Base-by-base conservation (phyloP, 176 grass and related monocot species). In the Phragmites australis region DNA sequence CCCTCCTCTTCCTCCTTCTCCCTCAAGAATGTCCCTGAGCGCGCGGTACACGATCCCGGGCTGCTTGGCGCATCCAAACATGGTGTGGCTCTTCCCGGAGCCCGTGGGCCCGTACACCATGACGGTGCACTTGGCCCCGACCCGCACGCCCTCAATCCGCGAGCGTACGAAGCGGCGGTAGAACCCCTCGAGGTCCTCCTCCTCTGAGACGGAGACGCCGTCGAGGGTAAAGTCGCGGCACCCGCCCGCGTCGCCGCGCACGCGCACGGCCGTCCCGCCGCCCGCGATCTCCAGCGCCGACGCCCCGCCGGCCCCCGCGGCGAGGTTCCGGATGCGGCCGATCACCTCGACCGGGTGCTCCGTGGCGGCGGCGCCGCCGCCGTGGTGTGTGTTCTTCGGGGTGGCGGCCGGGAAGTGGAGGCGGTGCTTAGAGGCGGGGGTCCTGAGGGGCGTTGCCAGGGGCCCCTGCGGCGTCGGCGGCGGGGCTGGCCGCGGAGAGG, bases 321-420 rank as follows among this genome's bases (percentile, higher is more conserved):
- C 48, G 27, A 85, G 83, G 81, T 97, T 87, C 1, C 95, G 83
- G 72, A 97, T 83, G 57, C 95, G 89, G 46, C 92, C 90, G 63
- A 97, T 91, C 23, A 94, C 92, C 73, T 97, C 95, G 18, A 97
- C 92, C 6, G 95, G 95, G 77, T 97, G 95, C 74, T 97, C 95
- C 10, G 90, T 92, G 8, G 83, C 83, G 32, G 72, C 76, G 13
- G 72, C 84, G 18, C 57, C 18, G 15, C 64, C 52, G 47, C 22
- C 2, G 80, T 72, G 19, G 65, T 86, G 65, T 40, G 22, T 30
- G 57, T 40, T 74, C 48, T 65, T 91, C 2, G 87, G 72, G 10
- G 90, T 94, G 16, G 80, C 17, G 34, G 86, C 48, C 1, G 86
- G 81, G 88, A 97, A 93, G 26, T 89, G 78, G 80, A 97, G 90